phyloP scores from a whole-genome alignment of 2,329 filamentous ascomycete species.

The Zasmidium citrigriseum region DNA sequence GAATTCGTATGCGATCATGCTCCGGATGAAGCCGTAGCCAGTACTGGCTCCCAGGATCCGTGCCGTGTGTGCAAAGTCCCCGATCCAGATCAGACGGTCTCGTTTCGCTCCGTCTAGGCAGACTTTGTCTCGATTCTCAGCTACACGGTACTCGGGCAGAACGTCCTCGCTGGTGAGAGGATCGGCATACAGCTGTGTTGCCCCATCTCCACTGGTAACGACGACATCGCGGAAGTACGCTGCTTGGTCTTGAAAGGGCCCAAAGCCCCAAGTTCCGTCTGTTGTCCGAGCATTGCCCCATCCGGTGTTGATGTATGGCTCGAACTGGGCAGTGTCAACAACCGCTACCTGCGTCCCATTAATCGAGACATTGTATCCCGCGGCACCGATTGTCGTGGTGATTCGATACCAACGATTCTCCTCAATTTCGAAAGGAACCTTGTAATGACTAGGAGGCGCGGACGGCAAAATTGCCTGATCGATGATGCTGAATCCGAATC shows the following conservation, averaged over 20 bases:
- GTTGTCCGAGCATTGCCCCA: neutral
- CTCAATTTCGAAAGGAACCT: constrained; percentile 29
- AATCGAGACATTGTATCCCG: constrained; percentile 34
- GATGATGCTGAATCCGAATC: constrained; percentile 38
- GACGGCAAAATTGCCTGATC: constrained; percentile 39
- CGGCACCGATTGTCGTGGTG: constrained; percentile 33
- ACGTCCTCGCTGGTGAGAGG: constrained; percentile 28
- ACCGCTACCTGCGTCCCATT: constrained; percentile 26
- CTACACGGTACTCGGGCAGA: constrained; percentile 42
- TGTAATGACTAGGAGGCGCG: constrained; percentile 29
- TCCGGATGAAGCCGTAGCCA: constrained; percentile 36
- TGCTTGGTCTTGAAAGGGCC: neutral
- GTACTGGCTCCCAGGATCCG: constrained; percentile 41
- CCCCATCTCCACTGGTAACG: constrained; percentile 32
- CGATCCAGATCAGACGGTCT: constrained; percentile 45
- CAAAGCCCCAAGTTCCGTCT: neutral
- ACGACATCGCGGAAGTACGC: constrained; percentile 39
- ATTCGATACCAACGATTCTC: constrained; percentile 42
- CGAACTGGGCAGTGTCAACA: constrained; percentile 20
- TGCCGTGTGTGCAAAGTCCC: constrained; percentile 46
- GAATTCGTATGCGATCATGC: constrained; percentile 37
- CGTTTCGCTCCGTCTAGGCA: constrained; percentile 47
- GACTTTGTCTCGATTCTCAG: constrained; percentile 36
- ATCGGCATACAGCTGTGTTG: constrained; percentile 36
- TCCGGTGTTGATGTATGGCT: neutral